Conservation (phyloP, 1,284 basidiomycete genomes). For the Fomitopsis betulina region DNA sequence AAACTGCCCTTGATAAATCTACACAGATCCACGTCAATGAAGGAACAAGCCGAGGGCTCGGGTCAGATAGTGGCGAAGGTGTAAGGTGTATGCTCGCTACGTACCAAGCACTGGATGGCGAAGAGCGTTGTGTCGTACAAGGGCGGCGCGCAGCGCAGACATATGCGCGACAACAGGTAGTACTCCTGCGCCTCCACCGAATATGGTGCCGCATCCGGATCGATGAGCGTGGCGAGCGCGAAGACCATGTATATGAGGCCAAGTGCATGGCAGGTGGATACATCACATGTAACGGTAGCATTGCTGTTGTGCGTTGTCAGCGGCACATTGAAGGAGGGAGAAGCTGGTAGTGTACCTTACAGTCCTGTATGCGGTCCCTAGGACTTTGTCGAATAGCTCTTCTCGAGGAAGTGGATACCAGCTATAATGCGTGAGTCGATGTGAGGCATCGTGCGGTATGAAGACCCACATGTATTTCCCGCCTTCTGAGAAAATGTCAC, state of each 20-base stretch:
- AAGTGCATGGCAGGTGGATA: constrained; percentile 36
- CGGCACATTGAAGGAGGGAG: neutral
- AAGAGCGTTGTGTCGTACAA: constrained; percentile 44
- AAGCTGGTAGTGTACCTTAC: constrained; percentile 27
- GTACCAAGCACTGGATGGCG: constrained; percentile 48
- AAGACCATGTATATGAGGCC: constrained; percentile 51
- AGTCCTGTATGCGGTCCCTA: constrained; percentile 41
- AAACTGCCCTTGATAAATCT: constrained; percentile 57
- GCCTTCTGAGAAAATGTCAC: constrained; percentile 51
- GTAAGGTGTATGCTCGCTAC: constrained; percentile 12
- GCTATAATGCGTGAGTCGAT: constrained; percentile 7
- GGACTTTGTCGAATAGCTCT: constrained; percentile 45
- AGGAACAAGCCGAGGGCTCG: neutral
- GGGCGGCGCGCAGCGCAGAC: constrained; percentile 43
- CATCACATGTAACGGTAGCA: constrained; percentile 4
- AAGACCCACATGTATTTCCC: constrained; percentile 44
- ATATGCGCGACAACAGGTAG: constrained; percentile 47
- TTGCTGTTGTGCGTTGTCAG: neutral
- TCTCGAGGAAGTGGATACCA: constrained; percentile 25
- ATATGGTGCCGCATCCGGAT: constrained; percentile 37
- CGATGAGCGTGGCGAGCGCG: constrained; percentile 39
- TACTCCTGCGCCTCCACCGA: constrained; percentile 53
- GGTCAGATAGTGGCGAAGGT: neutral
- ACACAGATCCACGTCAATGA: too few relatives aligned
- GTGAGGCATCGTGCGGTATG: neutral